A percentile compares a stretch with the other conserved stretches of the same genome.
Conservation (phyloP, 2,329 filamentous ascomycete species). For the Colletotrichum lini region DNA sequence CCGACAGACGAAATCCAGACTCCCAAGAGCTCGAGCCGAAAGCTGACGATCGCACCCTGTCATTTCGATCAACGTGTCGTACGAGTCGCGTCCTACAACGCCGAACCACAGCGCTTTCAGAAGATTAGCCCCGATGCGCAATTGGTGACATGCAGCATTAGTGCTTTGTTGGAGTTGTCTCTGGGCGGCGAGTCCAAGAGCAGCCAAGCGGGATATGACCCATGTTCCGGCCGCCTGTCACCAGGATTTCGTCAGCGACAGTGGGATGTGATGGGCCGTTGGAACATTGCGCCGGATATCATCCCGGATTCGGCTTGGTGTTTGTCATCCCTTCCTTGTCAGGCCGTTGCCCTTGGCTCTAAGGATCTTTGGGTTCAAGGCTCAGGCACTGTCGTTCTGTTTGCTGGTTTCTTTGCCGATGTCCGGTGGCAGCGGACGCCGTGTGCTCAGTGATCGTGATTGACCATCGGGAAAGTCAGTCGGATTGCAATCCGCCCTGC, state of each 20-base stretch:
- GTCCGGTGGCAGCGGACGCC: background rate
- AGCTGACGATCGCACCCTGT: constrained; percentile 23
- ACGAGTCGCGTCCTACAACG: constrained; percentile 35
- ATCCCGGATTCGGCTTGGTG: constrained; percentile 40
- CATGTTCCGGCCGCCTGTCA: constrained; percentile 36
- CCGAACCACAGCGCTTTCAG: constrained; percentile 24
- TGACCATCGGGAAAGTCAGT: background rate
- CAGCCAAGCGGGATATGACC: constrained; percentile 35
- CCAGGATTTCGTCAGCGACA: constrained; percentile 35
- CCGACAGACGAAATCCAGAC: background rate
- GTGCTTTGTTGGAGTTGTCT: constrained; percentile 35
- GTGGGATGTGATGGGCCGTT: constrained; percentile 31
- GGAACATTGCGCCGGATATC: constrained; percentile 34
- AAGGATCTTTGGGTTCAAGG: constrained; percentile 4
- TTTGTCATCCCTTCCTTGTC: constrained; percentile 28
- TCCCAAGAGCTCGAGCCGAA: background rate
- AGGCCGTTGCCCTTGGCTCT: constrained; percentile 12
- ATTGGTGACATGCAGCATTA: constrained; percentile 42
- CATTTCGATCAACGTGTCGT: constrained; percentile 34
- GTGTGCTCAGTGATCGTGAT: background rate
- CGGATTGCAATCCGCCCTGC: background rate
- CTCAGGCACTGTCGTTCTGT: constrained; percentile 5
- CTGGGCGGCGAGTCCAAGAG: constrained; percentile 27
- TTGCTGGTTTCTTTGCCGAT: background rate
- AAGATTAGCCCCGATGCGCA: constrained; percentile 34